Evolutionary conservation across 371 early-diverging fungal species (phyloP).

Genomic region (Nematocida parisii): DNA sequence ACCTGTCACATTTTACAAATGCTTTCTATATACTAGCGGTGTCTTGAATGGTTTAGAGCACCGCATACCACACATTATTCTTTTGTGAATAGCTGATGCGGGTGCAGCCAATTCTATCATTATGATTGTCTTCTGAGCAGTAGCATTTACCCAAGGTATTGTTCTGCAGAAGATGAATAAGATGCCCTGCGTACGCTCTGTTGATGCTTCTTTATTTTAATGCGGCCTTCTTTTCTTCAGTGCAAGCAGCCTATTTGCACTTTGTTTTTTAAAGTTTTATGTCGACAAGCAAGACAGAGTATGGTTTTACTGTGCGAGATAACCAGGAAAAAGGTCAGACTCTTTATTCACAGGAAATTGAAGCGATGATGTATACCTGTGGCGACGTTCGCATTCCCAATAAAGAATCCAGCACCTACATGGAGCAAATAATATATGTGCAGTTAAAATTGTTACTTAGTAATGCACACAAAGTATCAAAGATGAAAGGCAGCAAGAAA

Average conservation of each 20-base stretch:
- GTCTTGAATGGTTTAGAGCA: too few relatives aligned
- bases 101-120: too few relatives aligned
- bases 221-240: too few relatives aligned
- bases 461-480: slow-evolving; percentile 33
- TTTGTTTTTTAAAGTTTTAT: slow-evolving; percentile 6
- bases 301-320: background rate
- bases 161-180: too few relatives aligned
- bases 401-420: slow-evolving; percentile 44
- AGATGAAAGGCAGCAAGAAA: slow-evolving; percentile 25
- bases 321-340: slow-evolving; percentile 21
- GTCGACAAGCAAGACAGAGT: slow-evolving; percentile 20
- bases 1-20: too few relatives aligned
- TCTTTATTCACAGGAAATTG: slow-evolving; percentile 47
- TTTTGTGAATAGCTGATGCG: too few relatives aligned
- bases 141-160: too few relatives aligned
- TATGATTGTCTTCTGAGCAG: too few relatives aligned
- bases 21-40: too few relatives aligned
- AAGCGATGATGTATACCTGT: slow-evolving; percentile 61
- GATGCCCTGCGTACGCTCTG: too few relatives aligned
- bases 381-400: slow-evolving; percentile 52
- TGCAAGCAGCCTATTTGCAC: background rate
- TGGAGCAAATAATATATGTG: slow-evolving; percentile 56
- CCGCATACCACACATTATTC: too few relatives aligned
- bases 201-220: too few relatives aligned
- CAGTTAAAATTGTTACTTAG: slow-evolving; percentile 43